phyloP scores from a whole-genome alignment of 768 basidiomycete genomes.

The Boletus tylopilopsis region DNA sequence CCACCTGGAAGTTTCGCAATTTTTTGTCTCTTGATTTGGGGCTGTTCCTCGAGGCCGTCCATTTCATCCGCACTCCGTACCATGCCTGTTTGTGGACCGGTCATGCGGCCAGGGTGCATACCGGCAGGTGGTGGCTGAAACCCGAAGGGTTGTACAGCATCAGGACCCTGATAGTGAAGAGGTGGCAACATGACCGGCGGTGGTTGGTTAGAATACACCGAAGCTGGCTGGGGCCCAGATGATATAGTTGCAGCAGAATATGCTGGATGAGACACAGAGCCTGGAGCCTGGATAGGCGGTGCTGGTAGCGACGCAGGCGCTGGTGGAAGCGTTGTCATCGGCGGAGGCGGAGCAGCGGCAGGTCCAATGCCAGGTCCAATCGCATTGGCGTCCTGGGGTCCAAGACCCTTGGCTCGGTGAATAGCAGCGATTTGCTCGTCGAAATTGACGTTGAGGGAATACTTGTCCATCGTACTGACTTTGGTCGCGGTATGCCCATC shows the following conservation, averaged over 20 bases:
- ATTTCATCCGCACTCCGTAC: conserved; percentile 80
- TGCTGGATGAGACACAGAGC: conserved; percentile 41
- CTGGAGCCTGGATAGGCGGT: conserved; percentile 48
- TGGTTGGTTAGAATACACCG: conserved; percentile 54
- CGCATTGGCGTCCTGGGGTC: conserved; percentile 73
- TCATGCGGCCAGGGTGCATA: conserved; percentile 67
- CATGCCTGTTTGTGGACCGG: conserved; percentile 64
- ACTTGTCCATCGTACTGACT: conserved; percentile 88
- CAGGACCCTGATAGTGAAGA: conserved; percentile 79
- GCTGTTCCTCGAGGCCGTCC: conserved; percentile 66
- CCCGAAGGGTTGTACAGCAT: conserved; percentile 74
- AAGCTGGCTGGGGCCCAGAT: conserved; percentile 89
- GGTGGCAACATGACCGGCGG: conserved; percentile 78
- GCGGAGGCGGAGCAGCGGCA: conserved; percentile 62
- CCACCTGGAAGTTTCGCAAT: conserved; percentile 85
- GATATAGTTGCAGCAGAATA: conserved; percentile 86
- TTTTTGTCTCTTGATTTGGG: conserved; percentile 83
- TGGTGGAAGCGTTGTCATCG: conserved; percentile 60
- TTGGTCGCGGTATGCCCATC: conserved; percentile 97
- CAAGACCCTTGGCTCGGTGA: conserved; percentile 87
- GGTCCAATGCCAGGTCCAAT: conserved; percentile 89
- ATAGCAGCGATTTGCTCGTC: conserved; percentile 98
- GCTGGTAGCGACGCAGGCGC: conserved; percentile 72
- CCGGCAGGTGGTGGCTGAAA: conserved; percentile 68
- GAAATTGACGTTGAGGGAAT: conserved; percentile 88